Evolutionary conservation across 768 basidiomycete species (phyloP), one percentile per base, ranked within the genome.

Genomic region (Paxillus ammoniavirescens): DNA sequence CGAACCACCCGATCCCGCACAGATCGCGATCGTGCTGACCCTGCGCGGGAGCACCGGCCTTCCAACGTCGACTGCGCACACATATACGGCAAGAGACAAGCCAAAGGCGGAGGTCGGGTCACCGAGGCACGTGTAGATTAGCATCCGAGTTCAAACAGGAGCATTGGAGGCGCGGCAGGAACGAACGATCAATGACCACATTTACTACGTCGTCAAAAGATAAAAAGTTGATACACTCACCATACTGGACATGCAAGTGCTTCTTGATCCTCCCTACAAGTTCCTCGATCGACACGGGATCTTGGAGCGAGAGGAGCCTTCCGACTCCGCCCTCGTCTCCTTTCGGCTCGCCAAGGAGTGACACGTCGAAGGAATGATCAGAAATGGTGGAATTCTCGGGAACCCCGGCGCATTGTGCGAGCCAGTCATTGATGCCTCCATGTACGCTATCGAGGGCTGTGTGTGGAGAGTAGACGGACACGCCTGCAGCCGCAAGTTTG

Each of bases 401-500:
- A 45, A 70, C 73, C 56, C 82, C 70, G 33, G 81, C 66, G 35
- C 79, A 82, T 66, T 74, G 65, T 1, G 83, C 89, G 14, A 94
- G 80, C 90, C 91, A 97, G 71, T 95, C 93, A 64, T 96, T 97
- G 49, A 96, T 82, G 0, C 96, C 95, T 5, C 82, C 89, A 61
- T 81, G 78, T 1, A 90, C 84, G n/a, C 78, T 79, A 72, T 98
- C 96, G 15, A 97, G 78, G 0, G 92, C 83, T 0, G 90, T 92
- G 72, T 98, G 96, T 2, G 96, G 93, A 38, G 80, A 81, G 73
- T 90, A 96, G 5, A 98, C 80, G 1, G 87, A 89, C 52, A 98
- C 86, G 0, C 94, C 94, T 12, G 82, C 77, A 1, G 91, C 86
- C 0, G 87, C 86, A 56, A 94, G 91, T 51, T 75, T 79, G 5